Base-by-base conservation (phyloP, 2,329 filamentous ascomycete species). In the Fusarium sp. region DNA sequence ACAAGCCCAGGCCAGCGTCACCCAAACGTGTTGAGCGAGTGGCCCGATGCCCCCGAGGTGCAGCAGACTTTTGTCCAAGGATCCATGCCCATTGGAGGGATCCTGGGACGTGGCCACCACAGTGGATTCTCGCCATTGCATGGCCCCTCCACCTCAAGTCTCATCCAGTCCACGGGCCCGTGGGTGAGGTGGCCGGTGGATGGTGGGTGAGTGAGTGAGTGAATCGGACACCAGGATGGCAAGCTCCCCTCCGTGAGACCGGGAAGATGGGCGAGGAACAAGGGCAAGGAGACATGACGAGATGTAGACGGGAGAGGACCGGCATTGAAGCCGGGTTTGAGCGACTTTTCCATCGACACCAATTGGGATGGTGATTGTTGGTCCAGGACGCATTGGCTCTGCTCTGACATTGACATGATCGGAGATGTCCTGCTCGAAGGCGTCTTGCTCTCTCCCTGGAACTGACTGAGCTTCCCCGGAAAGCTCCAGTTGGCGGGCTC, bases 81-180 rank as follows among this genome's bases (percentile, higher is more conserved):
- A 66, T 45, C 64, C 38, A 72, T 67, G 73, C 76, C 77, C 74
- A 79, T 79, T 79, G 77, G 77, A 78, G 70, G 69, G 68, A 60
- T 61, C 67, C 56, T 68, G 73, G 77, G 76, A 64, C 69, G 62
- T 66, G 67, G 74, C 68, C 72, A 71, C 70, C 38, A 66, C 73
- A 58, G 77, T 79, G 77, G 77, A 68, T 76, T 77, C 69, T 70
- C 64, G 57, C 40, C 69, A 75, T 72, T 67, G 73, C 73, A 75
- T 70, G 71, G 74, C 57, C 69, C 75, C 76, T 79, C 76, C 73
- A 76, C 75, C 70, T 67, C 67, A 24, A 75, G 70, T 75, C 73
- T 75, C 70, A 68, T 73, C 72, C 77, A 78, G 71, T 75, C 69
- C 70, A 67, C 69, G 67, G 62, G 58, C 74, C 77, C 69, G 61